These are phyloP conservation scores for Starmerella riodocensis DNA, from an alignment of 805 yeast species.

Conservation along the genomic window DNA sequence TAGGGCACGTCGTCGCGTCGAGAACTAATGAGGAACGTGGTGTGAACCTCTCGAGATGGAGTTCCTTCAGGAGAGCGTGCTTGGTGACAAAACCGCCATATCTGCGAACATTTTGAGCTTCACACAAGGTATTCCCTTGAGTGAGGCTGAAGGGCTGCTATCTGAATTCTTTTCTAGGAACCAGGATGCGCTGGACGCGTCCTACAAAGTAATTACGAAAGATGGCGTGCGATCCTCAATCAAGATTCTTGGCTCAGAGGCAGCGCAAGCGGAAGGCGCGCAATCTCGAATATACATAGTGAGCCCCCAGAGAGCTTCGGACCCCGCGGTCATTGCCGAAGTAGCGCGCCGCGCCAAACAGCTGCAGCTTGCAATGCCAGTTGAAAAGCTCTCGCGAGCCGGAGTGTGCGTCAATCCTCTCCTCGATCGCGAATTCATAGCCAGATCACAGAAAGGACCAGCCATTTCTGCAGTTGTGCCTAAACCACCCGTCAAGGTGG, in stretches of 20 bases:
- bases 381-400: slow-evolving; percentile 1
- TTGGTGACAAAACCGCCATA: slow-evolving; percentile 9
- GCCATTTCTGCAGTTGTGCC: background rate
- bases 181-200: slow-evolving; percentile 6
- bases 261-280: background rate
- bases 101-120: slow-evolving; percentile 9
- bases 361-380: background rate
- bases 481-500: no score
- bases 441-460: background rate
- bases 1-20: no score
- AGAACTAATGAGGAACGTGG: no score
- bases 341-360: slow-evolving; percentile 1
- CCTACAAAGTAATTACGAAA: slow-evolving; percentile 2
- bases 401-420: slow-evolving; percentile 11
- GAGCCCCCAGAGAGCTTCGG: slow-evolving; percentile 8
- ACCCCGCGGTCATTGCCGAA: slow-evolving; percentile 5
- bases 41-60: background rate
- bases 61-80: slow-evolving; percentile 8
- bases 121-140: background rate
- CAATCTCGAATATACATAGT: slow-evolving; percentile 5
- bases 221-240: background rate
- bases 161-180: slow-evolving; percentile 4
- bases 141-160: slow-evolving; percentile 6
- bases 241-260: background rate
- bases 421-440: slow-evolving; percentile 1